A percentile compares a stretch with the other conserved stretches of the same genome.
phyloP scores from a whole-genome alignment of 2,329 filamentous ascomycete species.

The Claviceps paspali region DNA sequence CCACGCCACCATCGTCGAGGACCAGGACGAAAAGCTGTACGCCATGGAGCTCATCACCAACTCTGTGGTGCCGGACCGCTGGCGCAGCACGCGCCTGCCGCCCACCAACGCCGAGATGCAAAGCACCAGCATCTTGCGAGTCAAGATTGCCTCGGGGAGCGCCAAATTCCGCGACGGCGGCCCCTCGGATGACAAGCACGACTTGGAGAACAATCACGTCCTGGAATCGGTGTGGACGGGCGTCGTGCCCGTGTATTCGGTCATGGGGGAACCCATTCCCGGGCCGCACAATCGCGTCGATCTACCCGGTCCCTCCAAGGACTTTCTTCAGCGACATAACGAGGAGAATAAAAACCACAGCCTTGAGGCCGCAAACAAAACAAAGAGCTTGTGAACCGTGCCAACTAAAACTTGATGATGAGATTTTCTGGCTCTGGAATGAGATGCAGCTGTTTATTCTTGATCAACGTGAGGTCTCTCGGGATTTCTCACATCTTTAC shows the following conservation, averaged over 20 bases:
- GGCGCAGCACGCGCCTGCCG: slow-evolving; percentile 52
- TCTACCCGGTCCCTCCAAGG: slow-evolving; percentile 45
- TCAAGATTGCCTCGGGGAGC: slow-evolving; percentile 54
- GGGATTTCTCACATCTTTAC: too few species aligned
- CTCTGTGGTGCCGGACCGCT: slow-evolving; percentile 52
- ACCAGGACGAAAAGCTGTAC: slow-evolving; percentile 55
- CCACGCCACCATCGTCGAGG: slow-evolving; percentile 50
- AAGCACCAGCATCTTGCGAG: slow-evolving; percentile 55
- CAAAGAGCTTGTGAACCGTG: not conserved
- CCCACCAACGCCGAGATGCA: slow-evolving; percentile 61
- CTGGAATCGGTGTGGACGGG: slow-evolving; percentile 37
- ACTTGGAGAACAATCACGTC: slow-evolving; percentile 28
- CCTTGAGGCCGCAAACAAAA: slow-evolving; percentile 13
- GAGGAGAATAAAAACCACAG: slow-evolving; percentile 15
- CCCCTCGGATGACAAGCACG: slow-evolving; percentile 38
- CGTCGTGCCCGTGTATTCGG: slow-evolving; percentile 46
- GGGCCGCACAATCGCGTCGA: slow-evolving; percentile 42
- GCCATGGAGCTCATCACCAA: slow-evolving; percentile 70
- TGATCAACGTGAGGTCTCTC: too few species aligned
- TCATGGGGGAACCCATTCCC: slow-evolving; percentile 47
- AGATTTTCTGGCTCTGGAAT: too few species aligned
- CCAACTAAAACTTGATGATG: too few species aligned
- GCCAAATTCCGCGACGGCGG: slow-evolving; percentile 57
- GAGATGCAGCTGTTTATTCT: not conserved
- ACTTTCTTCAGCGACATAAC: slow-evolving; percentile 26